Evolutionary conservation across 306 rosid genomes (phyloP), one percentile per base, ranked within the genome.

Genomic region (Begonia loranthoides): DNA sequence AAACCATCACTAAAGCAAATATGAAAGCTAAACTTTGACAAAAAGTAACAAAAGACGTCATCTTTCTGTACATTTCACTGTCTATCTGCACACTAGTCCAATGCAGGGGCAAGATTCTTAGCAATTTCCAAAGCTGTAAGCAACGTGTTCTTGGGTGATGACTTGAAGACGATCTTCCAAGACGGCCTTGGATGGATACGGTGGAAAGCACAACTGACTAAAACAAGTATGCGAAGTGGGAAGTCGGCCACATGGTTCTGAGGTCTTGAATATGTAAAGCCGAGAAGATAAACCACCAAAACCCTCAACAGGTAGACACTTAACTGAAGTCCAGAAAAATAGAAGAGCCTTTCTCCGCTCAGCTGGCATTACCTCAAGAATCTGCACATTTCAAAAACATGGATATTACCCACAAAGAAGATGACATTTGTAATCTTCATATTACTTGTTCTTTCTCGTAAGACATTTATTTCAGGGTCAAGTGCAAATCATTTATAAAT

Each of bases 151-250:
- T 62, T 82, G 95, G 28, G 90, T 82, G 73, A 84, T 81, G 74
- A 89, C 56, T 51, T 56, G 49, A 41, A 89, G 72, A 48, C 89
- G 83, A 51, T 68, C 67, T 58, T 72, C 67, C 87, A 89, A 78
- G 63, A 70, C 48, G 22, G 66, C 48, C 66, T 41, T 65, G 17
- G 95, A 77, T 9, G 84, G 70, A 66, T 89, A 89, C 0, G 70
- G 65, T 0, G 97, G 97, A 71, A 89, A 77, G 60, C 84, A 82
- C 46, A 89, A 60, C 66, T 79, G 60, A 65, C 61, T 77, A 47
- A 84, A 82, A 62, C 97, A 89, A 55, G 95, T 89, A 71, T 79
- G 94, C 12, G 97, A 89, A 24, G 95, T 69, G 39, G 95, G 97
- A 51, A 89, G 79, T 52, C 50, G 87, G 60, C 58, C 70, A 6